Conservation (phyloP, 2,329 filamentous ascomycete species). For the Diaporthe eres region DNA sequence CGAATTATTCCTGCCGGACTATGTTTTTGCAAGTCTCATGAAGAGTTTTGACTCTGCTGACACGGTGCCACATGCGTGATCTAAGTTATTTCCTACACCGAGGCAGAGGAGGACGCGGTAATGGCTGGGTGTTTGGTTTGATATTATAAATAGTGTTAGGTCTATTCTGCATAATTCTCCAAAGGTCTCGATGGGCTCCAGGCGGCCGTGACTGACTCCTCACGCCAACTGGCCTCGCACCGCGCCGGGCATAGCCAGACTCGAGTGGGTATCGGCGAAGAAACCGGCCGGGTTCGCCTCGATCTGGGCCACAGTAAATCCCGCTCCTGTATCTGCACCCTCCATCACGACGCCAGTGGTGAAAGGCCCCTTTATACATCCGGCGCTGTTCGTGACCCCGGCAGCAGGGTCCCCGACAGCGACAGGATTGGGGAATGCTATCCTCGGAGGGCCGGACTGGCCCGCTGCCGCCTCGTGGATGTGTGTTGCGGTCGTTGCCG, state of each 20-base stretch:
- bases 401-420: constrained; percentile 47
- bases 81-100: too few species aligned
- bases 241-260: constrained; percentile 58
- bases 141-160: neutral
- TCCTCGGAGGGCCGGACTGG: constrained; percentile 58
- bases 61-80: too few species aligned
- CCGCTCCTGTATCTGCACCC: constrained; percentile 59
- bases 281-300: constrained; percentile 62
- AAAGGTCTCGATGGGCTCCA: neutral
- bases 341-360: constrained; percentile 57
- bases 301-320: constrained; percentile 62
- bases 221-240: constrained; percentile 59
- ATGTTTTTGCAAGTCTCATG: too few species aligned
- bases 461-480: constrained; percentile 62
- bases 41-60: too few species aligned
- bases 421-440: constrained; percentile 61
- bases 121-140: neutral
- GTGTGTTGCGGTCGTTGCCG: constrained; percentile 63
- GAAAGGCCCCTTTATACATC: constrained; percentile 57
- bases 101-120: neutral
- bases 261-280: constrained; percentile 65
- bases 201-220: neutral
- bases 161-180: neutral
- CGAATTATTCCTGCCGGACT: too few species aligned
- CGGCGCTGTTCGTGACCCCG: constrained; percentile 42